Conservation (phyloP, 179 eudicot genomes). For the Spergularia azorica region DNA sequence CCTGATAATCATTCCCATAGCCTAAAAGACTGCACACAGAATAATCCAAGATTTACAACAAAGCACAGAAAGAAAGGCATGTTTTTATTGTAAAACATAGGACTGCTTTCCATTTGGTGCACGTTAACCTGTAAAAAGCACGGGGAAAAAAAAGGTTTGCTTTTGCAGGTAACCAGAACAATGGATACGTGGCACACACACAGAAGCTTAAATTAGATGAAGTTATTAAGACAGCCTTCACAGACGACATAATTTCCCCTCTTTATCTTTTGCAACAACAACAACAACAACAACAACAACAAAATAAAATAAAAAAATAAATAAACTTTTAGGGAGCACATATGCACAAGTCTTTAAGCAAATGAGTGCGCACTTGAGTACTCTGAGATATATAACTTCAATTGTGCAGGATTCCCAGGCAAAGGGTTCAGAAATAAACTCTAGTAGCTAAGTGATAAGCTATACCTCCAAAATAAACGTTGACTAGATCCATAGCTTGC, state of each 20-base stretch:
- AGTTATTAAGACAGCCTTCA: not conserved
- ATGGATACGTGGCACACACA: not conserved
- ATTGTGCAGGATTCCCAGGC: constrained; percentile 3
- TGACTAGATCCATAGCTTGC: constrained; percentile 99
- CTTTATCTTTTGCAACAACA: too few species aligned
- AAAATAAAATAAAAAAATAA: not conserved
- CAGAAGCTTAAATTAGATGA: not conserved
- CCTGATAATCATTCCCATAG: constrained; percentile 51
- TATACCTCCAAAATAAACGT: constrained; percentile 89
- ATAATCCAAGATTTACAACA: not conserved
- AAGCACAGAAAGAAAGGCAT: not conserved
- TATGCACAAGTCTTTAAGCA: not conserved
- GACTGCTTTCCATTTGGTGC: not conserved
- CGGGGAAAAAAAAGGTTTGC: not conserved
- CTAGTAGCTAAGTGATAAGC: not conserved
- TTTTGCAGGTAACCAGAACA: not conserved
- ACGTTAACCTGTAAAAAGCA: not conserved
- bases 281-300: not conserved
- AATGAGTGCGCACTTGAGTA: not conserved
- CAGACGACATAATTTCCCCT: not conserved
- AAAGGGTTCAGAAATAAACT: constrained; percentile 15
- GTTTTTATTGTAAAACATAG: not conserved
- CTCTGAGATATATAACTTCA: not conserved
- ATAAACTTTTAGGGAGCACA: not conserved
- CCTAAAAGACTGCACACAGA: constrained; percentile 53